Percentiles rank a stretch among this genome's conserved stretches.
These are phyloP conservation scores for Phylloporus scabripes DNA, from an alignment of 768 basidiomycete species.

Conservation along the genomic window DNA sequence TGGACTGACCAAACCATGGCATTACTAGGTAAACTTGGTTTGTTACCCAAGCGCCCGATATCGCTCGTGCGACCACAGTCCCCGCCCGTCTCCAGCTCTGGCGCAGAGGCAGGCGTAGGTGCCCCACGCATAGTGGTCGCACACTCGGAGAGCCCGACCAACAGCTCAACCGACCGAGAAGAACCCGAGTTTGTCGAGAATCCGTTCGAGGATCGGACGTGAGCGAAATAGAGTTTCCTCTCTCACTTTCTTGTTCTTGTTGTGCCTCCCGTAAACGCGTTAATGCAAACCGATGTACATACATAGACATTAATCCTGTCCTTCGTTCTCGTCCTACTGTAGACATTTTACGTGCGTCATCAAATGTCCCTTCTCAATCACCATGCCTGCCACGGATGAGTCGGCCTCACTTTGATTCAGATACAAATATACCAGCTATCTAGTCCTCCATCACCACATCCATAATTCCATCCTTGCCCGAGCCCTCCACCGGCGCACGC, in stretches of 20 bases:
- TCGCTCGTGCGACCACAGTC: conserved; percentile 39
- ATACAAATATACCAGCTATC: not conserved
- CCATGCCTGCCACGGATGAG: not conserved
- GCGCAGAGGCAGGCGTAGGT: not conserved
- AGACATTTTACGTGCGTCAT: no score
- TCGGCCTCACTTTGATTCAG: not conserved
- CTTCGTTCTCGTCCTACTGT: not conserved
- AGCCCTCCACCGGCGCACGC: conserved; percentile 21
- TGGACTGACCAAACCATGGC: not conserved
- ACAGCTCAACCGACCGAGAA: conserved; percentile 36
- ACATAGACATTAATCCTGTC: not conserved
- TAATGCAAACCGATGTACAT: not conserved
- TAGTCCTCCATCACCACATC: conserved; percentile 28
- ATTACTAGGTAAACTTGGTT: conserved; percentile 53
- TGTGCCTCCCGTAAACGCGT: not conserved
- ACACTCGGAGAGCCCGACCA: conserved; percentile 16
- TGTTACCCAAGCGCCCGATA: conserved; percentile 72
- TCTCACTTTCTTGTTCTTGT: not conserved
- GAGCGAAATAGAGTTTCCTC: not conserved
- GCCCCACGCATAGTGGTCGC: conserved; percentile 6
- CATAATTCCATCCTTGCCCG: not conserved
- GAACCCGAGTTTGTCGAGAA: conserved; percentile 72
- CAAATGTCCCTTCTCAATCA: no score
- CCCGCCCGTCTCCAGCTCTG: conserved; percentile 20
- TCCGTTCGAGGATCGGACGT: conserved; percentile 55